phyloP scores from a whole-genome alignment of 2,329 filamentous ascomycete species.

The Aspergillus sp. region DNA sequence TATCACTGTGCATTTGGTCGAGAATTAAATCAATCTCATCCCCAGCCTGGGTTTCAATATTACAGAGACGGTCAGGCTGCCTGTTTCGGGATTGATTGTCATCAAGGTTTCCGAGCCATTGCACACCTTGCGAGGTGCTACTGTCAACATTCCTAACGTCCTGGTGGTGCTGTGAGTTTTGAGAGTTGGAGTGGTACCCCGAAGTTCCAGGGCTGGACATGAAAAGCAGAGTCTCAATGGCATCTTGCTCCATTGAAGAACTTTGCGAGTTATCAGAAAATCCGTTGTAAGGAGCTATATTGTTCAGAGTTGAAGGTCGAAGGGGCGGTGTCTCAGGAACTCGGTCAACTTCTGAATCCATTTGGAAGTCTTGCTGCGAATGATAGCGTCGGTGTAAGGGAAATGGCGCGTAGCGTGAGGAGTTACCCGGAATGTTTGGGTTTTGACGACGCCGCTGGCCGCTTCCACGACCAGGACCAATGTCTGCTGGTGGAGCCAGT shows the following conservation, averaged over 20 bases:
- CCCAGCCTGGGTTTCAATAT: conserved; percentile 33
- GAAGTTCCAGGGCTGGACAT: conserved; percentile 53
- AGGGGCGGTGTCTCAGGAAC: conserved; percentile 35
- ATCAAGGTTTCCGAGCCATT: conserved; percentile 14
- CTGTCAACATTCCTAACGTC: conserved; percentile 22
- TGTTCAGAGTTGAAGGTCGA: conserved; percentile 21
- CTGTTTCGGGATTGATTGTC: conserved; percentile 14
- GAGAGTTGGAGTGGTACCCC: conserved; percentile 42
- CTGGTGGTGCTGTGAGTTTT: conserved; percentile 28
- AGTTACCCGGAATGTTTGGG: conserved; percentile 30
- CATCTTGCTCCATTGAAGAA: conserved; percentile 50
- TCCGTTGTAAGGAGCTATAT: conserved; percentile 22
- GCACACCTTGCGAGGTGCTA: conserved; percentile 23
- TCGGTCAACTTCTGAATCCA: conserved; percentile 19
- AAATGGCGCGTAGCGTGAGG: conserved; percentile 20
- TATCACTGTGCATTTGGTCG: conserved; percentile 42
- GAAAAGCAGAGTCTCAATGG: conserved; percentile 51
- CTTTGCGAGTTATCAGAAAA: conserved; percentile 42
- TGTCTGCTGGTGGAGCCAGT: conserved; percentile 47
- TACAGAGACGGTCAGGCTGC: background rate
- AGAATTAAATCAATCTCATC: conserved; percentile 43
- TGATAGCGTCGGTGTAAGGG: conserved; percentile 31
- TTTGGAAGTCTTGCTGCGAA: conserved; percentile 31
- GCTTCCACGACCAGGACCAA: conserved; percentile 33
- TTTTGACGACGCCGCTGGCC: conserved; percentile 38